These are phyloP conservation scores for Fusarium sp. DNA, from an alignment of 2,329 filamentous ascomycete species.

Conservation along the genomic window DNA sequence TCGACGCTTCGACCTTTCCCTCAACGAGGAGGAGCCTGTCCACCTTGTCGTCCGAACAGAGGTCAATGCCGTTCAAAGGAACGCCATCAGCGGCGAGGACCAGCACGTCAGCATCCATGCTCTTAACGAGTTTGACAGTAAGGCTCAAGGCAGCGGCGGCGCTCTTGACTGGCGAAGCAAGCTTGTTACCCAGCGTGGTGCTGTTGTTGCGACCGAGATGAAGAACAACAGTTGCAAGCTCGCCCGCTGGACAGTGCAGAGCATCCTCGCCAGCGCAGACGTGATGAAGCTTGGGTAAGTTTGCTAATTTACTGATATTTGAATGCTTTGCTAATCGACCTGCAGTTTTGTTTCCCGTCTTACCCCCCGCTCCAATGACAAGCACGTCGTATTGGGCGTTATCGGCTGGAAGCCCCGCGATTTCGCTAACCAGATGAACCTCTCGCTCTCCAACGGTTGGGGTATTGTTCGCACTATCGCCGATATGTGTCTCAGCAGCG, in stretches of 20 bases:
- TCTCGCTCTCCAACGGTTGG: conserved; percentile 97
- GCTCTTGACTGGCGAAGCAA: conserved; percentile 98
- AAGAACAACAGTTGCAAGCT: conserved; percentile 99
- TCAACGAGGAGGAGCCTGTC: conserved; percentile 93
- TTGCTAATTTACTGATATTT: neutral
- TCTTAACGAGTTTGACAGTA: conserved; percentile 98
- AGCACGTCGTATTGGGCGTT: conserved; percentile 94
- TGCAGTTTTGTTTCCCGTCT: conserved; percentile 90
- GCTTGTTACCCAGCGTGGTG: conserved; percentile 92
- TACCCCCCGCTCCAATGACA: conserved; percentile 91
- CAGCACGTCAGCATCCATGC: conserved; percentile 93
- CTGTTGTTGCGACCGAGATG: conserved; percentile 98
- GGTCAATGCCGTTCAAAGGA: conserved; percentile 95
- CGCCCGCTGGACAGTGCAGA: conserved; percentile 96
- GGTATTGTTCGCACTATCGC: conserved; percentile 98
- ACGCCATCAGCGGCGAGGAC: conserved; percentile 89
- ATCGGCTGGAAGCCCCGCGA: conserved; percentile 98
- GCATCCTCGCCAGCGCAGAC: conserved; percentile 96
- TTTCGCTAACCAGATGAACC: conserved; percentile 97
- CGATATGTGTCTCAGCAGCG: conserved; percentile 86
- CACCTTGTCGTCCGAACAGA: conserved; percentile 95
- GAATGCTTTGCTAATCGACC: conserved; percentile 20
- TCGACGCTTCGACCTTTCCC: conserved; percentile 92
- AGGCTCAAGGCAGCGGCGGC: conserved; percentile 93
- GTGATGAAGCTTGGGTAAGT: conserved; percentile 96